These are phyloP conservation scores for Metschnikowia cubensis DNA, from an alignment of 805 yeast species.

Conservation along the genomic window DNA sequence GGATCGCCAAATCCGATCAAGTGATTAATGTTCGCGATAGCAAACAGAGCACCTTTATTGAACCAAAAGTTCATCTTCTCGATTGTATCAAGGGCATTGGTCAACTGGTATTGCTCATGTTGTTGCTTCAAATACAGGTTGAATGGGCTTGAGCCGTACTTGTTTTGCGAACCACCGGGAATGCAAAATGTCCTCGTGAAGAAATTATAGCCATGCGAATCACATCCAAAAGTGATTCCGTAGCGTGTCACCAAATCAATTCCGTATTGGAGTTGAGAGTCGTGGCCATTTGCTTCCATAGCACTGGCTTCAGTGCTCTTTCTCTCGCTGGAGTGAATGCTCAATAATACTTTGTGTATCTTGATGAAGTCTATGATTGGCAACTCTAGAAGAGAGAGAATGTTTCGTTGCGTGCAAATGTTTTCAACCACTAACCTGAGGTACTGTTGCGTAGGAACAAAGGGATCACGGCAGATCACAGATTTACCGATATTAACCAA, in stretches of 20 bases:
- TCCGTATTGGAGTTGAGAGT: conserved; percentile 50
- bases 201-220: conserved; percentile 58
- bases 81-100: conserved; percentile 26
- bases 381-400: conserved; percentile 54
- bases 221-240: conserved; percentile 65
- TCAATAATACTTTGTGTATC: conserved; percentile 62
- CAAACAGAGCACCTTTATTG: conserved; percentile 71
- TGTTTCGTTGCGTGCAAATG: conserved; percentile 61
- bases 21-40: conserved; percentile 71
- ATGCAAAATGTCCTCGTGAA: conserved; percentile 45
- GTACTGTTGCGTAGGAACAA: conserved; percentile 78
- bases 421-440: conserved; percentile 75
- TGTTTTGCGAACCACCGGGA: conserved; percentile 26
- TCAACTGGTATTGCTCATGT: conserved; percentile 20
- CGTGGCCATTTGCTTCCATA: conserved; percentile 25
- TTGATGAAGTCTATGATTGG: conserved; percentile 60
- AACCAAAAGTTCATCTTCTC: conserved; percentile 68
- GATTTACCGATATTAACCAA: conserved; percentile 75
- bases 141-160: conserved; percentile 22
- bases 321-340: conserved; percentile 34
- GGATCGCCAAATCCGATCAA: conserved; percentile 76
- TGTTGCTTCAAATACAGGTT: conserved; percentile 25
- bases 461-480: conserved; percentile 76
- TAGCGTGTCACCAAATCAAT: conserved; percentile 60
- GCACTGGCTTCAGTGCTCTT: conserved; percentile 3